Evolutionary conservation across 352 stramenopile genomes (phyloP), one percentile per base, ranked within the genome.

Genomic region (Phytophthora syringae): DNA sequence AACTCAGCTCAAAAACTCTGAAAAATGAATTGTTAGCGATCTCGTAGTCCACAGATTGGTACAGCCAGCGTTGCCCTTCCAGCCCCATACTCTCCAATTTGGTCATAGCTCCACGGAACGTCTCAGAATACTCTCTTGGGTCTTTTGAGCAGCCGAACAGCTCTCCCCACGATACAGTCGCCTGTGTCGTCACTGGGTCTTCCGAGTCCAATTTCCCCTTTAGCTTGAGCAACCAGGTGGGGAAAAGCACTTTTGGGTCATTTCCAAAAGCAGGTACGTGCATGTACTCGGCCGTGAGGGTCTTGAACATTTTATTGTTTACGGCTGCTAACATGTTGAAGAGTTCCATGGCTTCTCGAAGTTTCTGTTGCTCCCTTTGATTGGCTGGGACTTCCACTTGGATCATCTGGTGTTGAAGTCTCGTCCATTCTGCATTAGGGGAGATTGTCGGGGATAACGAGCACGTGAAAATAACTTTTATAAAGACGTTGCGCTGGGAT

Each of bases 331-430:
- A 16, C 37, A 48, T 37, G 30, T 42, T 60, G 16, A 60, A 51
- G n/a, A 60, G 39, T 18, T 60, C 52, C n/a, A 60, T 60, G 9
- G 39, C 36, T 27, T 60, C 52, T 22, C 52, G 25, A 10, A 60
- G 10, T 20, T 20, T 43, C 21, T 52, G 28, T 21, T 52, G 45
- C 12, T 52, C 25, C 6, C 45, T 52, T 16, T 39, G 3, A 58
- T 28, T 12, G 24, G 51, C 51, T 13, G 36, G 51, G 51, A 58
- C 27, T n/a, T 24, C 10, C 4, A 58, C 51, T 44, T 34, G 11
- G 24, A 58, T 49, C 37, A 15, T 3, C n/a, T 36, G 24, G 15
- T 37, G 45, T 27, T 37, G 13, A 13, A n/a, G 22, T 27, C 24
- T 34, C 22, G 36, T 15, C 25, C 45, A 52, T 25, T 11, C 16